phyloP scores from a whole-genome alignment of 2,329 filamentous ascomycete genomes.

The Raffaelea arxii region DNA sequence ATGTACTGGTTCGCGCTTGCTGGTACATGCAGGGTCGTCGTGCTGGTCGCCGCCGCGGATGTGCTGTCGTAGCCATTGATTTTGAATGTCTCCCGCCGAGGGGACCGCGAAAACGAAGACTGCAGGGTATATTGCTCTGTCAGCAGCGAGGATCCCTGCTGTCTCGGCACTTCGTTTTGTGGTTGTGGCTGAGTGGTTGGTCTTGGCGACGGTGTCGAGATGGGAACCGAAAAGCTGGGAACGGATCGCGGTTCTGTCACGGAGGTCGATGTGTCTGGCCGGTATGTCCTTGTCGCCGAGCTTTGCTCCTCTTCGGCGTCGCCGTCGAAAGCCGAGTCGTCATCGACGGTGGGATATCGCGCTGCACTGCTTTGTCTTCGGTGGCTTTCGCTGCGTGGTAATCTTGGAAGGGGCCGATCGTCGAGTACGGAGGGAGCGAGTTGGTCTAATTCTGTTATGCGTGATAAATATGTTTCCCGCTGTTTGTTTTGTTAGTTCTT shows the following conservation, averaged over 20 bases:
- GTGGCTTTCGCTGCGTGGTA: conserved; percentile 44
- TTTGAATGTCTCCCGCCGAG: conserved; percentile 26
- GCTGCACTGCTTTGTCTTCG: conserved; percentile 12
- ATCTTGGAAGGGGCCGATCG: conserved; percentile 67
- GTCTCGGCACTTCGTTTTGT: conserved; percentile 16
- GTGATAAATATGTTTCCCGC: conserved; percentile 81
- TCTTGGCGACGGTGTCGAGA: conserved; percentile 15
- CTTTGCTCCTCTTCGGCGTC: conserved; percentile 32
- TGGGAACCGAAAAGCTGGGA: conserved; percentile 17
- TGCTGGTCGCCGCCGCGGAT: neutral
- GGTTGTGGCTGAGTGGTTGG: conserved; percentile 15
- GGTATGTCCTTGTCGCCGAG: conserved; percentile 39
- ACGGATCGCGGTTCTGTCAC: conserved; percentile 14
- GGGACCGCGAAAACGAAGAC: conserved; percentile 44
- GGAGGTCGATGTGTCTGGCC: conserved; percentile 19
- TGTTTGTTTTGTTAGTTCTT: conserved; percentile 31
- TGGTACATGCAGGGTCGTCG: conserved; percentile 27
- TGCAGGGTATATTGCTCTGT: conserved; percentile 31
- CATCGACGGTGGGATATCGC: conserved; percentile 18
- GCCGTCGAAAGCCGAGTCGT: neutral
- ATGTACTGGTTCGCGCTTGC: conserved; percentile 49
- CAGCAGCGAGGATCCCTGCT: conserved; percentile 18
- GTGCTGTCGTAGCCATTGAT: conserved; percentile 16
- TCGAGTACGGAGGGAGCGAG: conserved; percentile 48
- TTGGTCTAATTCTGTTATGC: conserved; percentile 77